Conservation (phyloP, 2,329 filamentous ascomycete species). For the Bretziella fagacearum region DNA sequence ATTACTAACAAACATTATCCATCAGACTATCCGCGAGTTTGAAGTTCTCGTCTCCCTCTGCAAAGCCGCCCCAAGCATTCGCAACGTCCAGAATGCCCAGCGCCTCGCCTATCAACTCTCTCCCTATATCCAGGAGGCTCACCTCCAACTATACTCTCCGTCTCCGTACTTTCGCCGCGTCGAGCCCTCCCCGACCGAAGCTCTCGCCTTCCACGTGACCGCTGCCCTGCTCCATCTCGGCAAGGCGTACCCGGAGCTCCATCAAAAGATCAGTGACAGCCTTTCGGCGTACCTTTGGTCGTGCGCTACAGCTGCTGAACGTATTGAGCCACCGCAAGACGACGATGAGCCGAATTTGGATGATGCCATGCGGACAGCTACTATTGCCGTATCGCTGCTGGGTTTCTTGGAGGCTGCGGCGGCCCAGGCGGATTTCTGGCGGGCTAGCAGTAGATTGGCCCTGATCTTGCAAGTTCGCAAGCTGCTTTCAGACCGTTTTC, state of each 20-base stretch:
- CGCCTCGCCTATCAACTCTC: slow-evolving; percentile 63
- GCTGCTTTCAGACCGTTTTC: slow-evolving; percentile 67
- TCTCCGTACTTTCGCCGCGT: slow-evolving; percentile 72
- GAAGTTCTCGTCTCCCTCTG: slow-evolving; percentile 84
- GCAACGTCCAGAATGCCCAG: slow-evolving; percentile 54
- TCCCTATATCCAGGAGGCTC: slow-evolving; percentile 73
- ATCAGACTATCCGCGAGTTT: slow-evolving; percentile 72
- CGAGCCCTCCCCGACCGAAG: slow-evolving; percentile 78
- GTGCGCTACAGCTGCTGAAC: slow-evolving; percentile 46
- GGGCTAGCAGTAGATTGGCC: slow-evolving; percentile 50
- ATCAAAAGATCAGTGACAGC: slow-evolving; percentile 46
- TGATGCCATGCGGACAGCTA: slow-evolving; percentile 52
- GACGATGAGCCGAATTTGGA: slow-evolving; percentile 43
- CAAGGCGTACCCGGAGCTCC: slow-evolving; percentile 50
- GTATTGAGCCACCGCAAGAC: slow-evolving; percentile 34
- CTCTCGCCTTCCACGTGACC: slow-evolving; percentile 61
- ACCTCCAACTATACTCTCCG: slow-evolving; percentile 57
- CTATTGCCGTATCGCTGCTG: slow-evolving; percentile 67
- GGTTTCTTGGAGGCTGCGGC: slow-evolving; percentile 78
- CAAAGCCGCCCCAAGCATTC: slow-evolving; percentile 66
- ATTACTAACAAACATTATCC: background rate
- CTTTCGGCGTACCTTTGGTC: slow-evolving; percentile 57
- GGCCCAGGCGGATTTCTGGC: slow-evolving; percentile 67
- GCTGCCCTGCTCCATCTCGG: slow-evolving; percentile 69
- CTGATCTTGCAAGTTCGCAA: slow-evolving; percentile 55